Percentiles rank a stretch among this genome's conserved stretches.
Conservation (phyloP, 345 rosid species). For the Isatis tinctoria region DNA sequence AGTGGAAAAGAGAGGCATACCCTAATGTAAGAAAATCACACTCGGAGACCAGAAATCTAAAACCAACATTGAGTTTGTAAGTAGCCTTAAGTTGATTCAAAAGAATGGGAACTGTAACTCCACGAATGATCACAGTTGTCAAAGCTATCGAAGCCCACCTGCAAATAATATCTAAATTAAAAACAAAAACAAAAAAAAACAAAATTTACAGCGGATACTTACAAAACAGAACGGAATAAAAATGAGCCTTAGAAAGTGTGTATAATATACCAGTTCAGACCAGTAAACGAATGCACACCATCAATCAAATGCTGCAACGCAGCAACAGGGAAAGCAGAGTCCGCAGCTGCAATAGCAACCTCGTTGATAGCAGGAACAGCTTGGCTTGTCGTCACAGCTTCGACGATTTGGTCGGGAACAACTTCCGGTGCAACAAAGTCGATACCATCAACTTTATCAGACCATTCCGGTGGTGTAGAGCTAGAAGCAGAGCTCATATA, state of each 20-base stretch:
- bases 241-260: background rate
- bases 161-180: background rate
- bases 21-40: background rate
- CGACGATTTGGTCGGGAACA: conserved; percentile 31
- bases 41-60: background rate
- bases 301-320: conserved; percentile 56
- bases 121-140: conserved; percentile 47
- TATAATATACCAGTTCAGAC: conserved; percentile 45
- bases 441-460: conserved; percentile 38
- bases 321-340: conserved; percentile 61
- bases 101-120: conserved; percentile 40
- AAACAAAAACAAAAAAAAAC: background rate
- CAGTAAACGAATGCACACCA: conserved; percentile 55
- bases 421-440: conserved; percentile 34
- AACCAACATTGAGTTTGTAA: conserved; percentile 39
- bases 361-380: conserved; percentile 44
- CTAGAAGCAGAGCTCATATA: conserved; percentile 32
- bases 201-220: no score
- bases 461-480: conserved; percentile 31
- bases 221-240: background rate
- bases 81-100: conserved; percentile 46
- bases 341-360: conserved; percentile 75
- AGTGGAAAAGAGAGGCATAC: background rate
- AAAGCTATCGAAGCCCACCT: conserved; percentile 54
- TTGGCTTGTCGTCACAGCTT: conserved; percentile 42